phyloP scores from a whole-genome alignment of 2,329 filamentous ascomycete genomes.

The Phialocephala subalpina region DNA sequence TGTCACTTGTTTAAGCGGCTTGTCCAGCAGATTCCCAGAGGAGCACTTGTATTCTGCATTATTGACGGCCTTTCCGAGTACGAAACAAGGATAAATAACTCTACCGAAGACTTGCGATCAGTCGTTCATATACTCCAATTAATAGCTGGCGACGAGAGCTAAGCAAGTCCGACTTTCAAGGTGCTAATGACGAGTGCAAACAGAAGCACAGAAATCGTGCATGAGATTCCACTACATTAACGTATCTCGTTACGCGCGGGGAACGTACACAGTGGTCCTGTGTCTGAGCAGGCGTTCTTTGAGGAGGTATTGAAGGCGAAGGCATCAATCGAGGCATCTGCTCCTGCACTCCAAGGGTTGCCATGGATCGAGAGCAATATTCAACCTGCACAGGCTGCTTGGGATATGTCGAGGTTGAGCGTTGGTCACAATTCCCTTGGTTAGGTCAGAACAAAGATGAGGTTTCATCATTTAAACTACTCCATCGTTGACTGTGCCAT shows the following conservation, averaged over 20 bases:
- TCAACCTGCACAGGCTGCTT: too few relatives aligned
- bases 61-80: not conserved
- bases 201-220: too few relatives aligned
- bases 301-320: not conserved
- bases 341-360: not conserved
- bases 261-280: too few relatives aligned
- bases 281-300: not conserved
- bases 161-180: not conserved
- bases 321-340: not conserved
- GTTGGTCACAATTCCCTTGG: too few relatives aligned
- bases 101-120: not conserved
- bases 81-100: not conserved
- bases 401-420: too few relatives aligned
- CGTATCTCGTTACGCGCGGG: too few relatives aligned
- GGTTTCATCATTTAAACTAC: too few relatives aligned
- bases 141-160: not conserved
- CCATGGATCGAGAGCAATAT: not conserved
- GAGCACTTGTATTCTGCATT: not conserved
- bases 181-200: conserved; percentile 2
- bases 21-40: not conserved
- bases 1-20: not conserved
- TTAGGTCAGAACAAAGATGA: too few relatives aligned
- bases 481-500: too few relatives aligned
- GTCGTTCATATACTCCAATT: not conserved
- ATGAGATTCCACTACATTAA: too few relatives aligned